phyloP scores from a whole-genome alignment of 345 rosid genomes.

The Eucalyptus urophylla region DNA sequence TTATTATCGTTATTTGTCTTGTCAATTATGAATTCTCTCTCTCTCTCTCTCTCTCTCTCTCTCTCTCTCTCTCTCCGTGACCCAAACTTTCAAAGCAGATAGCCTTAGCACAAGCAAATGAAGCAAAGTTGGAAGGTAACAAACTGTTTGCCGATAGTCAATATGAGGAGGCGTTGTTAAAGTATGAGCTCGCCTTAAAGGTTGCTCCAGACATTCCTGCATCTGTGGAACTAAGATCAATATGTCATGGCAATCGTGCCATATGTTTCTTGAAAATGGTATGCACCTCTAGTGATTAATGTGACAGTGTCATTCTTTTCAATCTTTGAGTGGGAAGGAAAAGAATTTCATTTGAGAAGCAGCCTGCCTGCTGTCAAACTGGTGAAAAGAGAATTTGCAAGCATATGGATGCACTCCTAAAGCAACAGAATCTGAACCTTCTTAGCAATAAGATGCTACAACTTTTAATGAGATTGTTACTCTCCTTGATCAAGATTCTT shows the following conservation, averaged over 20 bases:
- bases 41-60: not conserved
- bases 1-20: not conserved
- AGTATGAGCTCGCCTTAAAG: slow-evolving; percentile 54
- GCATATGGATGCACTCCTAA: not conserved
- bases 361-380: not conserved
- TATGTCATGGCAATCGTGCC: slow-evolving; percentile 73
- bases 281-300: not conserved
- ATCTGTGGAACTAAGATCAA: slow-evolving; percentile 47
- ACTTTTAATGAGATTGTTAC: not conserved
- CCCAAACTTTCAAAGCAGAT: slow-evolving; percentile 16
- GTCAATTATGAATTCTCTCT: not conserved
- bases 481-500: not conserved
- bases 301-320: not conserved
- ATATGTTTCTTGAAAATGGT: slow-evolving; percentile 78
- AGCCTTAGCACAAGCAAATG: slow-evolving; percentile 45
- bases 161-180: slow-evolving; percentile 69
- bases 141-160: slow-evolving; percentile 45
- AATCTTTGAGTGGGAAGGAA: not conserved
- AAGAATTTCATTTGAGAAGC: not conserved
- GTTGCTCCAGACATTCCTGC: slow-evolving; percentile 20
- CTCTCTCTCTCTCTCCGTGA: not conserved
- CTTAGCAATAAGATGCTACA: not conserved
- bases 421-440: not conserved
- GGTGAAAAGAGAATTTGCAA: not conserved
- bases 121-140: slow-evolving; percentile 74